Evolutionary conservation across 2,329 filamentous ascomycete species (phyloP).

Genomic region (Pseudogymnoascus sp.): DNA sequence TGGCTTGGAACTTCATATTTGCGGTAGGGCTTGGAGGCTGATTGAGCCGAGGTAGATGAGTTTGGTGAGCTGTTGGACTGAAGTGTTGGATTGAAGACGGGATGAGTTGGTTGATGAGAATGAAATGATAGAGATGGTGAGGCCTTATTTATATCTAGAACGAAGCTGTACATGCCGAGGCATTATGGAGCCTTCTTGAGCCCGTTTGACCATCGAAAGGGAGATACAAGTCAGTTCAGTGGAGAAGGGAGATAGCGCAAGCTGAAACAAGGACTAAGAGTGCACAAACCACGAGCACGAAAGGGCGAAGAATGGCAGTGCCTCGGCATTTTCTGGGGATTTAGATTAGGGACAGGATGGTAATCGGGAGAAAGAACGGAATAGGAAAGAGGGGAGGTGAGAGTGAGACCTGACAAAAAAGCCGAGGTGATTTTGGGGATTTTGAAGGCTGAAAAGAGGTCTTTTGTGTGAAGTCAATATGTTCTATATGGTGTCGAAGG

Average conservation of each 20-base stretch:
- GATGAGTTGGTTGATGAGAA: not conserved
- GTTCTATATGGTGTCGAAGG: not conserved
- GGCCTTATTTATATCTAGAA: not conserved
- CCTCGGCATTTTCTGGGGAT: not conserved
- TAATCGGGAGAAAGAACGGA: not conserved
- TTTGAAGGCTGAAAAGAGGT: not conserved
- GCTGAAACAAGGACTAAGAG: not conserved
- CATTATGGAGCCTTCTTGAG: not conserved
- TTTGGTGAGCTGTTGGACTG: not conserved
- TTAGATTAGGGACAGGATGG: not conserved
- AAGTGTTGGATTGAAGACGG: not conserved
- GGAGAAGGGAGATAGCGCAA: not conserved
- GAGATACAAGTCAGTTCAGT: not conserved
- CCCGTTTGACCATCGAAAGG: not conserved
- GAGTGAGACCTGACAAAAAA: not conserved
- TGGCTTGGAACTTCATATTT: slow-evolving; percentile 4
- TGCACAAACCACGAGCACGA: not conserved
- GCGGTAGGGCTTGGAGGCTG: not conserved
- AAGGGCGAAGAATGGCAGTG: not conserved
- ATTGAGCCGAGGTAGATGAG: not conserved
- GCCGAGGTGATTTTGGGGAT: not conserved
- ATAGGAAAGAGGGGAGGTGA: not conserved
- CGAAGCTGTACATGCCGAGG: not conserved
- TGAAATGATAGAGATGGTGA: not conserved
- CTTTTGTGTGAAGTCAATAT: not conserved